Evolutionary conservation across 2,329 filamentous ascomycete genomes (phyloP), one percentile per base, ranked within the genome.

Genomic region (Beauveria varroae): DNA sequence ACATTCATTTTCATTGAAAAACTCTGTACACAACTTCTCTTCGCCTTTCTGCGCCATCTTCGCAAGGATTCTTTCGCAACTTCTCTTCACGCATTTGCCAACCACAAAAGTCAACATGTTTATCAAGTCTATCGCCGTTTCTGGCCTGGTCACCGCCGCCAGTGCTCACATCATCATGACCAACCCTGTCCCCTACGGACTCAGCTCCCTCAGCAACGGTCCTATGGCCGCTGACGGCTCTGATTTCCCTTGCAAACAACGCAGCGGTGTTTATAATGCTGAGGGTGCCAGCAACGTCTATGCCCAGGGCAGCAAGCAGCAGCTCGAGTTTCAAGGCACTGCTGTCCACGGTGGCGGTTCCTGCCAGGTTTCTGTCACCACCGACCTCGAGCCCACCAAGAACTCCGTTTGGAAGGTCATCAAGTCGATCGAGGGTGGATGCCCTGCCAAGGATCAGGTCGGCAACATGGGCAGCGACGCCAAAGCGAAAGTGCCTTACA

Each of bases 341-440:
- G 93, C 92, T 3, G 85, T 87, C 0, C 95, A 99, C 67, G 93
- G 93, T 20, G 95, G 95, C 59, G 95, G 95, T 0, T 96, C 91
- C 0, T 98, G 95, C 77, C 95, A 99, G 69, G 76, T 98, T 62
- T 89, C 88, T 9, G 78, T 99, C 67, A 95, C 93, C 0, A 91
- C 89, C 20, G 93, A 97, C 67, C 77, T 80, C 12, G 76, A 81
- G 14, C 86, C 92, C 0, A 86, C 83, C 28, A 83, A 82, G 65
- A 73, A 83, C 66, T 88, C 85, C 0, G 81, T 83, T 24, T 99
- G 89, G 86, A 92, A 93, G 73, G 93, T 97, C 64, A 93, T 99
- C 73, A 86, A 95, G 70, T 93, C 89, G 0, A 90, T 92, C 30
- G 82, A 92, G 63, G 93, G 93, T 43, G 92, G 93, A 16, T 98